Conservation (phyloP, 331 rosid species). For the Dryas integrifolia region DNA sequence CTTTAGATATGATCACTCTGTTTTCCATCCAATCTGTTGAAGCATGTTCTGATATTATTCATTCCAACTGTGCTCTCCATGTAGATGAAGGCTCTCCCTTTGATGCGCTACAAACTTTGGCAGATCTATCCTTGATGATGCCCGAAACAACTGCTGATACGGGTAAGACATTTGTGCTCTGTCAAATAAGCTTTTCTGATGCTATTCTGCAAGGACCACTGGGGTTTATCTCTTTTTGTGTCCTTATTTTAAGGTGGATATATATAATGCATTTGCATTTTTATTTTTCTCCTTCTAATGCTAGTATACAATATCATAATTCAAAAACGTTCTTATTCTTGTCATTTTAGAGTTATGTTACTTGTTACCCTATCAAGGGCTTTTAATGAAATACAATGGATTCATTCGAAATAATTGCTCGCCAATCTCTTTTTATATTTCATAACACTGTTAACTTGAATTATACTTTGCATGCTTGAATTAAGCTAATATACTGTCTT, state of each 20-base stretch:
- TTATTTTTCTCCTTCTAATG: not conserved
- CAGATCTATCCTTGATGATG: conserved; percentile 92
- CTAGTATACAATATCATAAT: not conserved
- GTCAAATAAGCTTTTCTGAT: conserved; percentile 21
- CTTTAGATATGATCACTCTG: conserved; percentile 28
- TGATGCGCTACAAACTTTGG: conserved; percentile 84
- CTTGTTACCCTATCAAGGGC: not conserved
- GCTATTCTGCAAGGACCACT: conserved; percentile 16
- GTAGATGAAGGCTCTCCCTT: conserved; percentile 76
- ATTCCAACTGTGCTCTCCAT: conserved; percentile 27
- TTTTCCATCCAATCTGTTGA: conserved; percentile 22
- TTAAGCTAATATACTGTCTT: not conserved
- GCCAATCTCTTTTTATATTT: not conserved
- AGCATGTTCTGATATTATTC: conserved; percentile 14
- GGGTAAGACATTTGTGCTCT: conserved; percentile 46
- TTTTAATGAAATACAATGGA: not conserved
- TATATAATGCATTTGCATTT: not conserved
- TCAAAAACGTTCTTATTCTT: not conserved
- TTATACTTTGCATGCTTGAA: not conserved
- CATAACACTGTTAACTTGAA: not conserved
- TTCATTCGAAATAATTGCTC: not conserved
- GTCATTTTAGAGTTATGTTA: not conserved
- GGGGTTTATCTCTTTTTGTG: conserved; percentile 7
- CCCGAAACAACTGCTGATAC: conserved; percentile 52
- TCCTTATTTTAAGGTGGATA: conserved; percentile 7